These are phyloP conservation scores for Dioscorea zingiberensis DNA, from an alignment of 106 monocot species.

Conservation along the genomic window DNA sequence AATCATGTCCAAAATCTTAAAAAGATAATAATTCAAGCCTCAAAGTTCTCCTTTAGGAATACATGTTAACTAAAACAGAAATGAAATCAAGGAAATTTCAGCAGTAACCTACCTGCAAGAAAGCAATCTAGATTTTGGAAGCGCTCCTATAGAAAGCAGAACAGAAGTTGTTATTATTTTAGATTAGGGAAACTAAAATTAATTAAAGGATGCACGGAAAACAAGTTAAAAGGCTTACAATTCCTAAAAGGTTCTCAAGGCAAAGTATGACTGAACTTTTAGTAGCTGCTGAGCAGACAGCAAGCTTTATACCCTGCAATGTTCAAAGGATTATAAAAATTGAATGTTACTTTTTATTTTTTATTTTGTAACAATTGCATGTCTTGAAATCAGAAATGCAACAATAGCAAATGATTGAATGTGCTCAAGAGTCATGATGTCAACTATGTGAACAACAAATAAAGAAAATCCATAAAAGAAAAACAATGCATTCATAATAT, in stretches of 20 bases:
- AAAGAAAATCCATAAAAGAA: no score
- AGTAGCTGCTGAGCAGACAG: slow-evolving; percentile 98
- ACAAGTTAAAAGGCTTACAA: slow-evolving; percentile 38
- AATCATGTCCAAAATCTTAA: no score
- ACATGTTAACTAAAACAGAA: background rate
- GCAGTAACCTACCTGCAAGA: slow-evolving; percentile 65
- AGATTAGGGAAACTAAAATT: background rate
- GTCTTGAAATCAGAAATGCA: background rate
- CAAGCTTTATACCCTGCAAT: slow-evolving; percentile 74
- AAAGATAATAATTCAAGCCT: no score
- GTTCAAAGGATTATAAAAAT: background rate
- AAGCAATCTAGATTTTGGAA: slow-evolving; percentile 90
- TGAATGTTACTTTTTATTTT: background rate
- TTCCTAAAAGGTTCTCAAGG: slow-evolving; percentile 86
- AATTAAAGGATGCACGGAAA: background rate
- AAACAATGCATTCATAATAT: background rate
- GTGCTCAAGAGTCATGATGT: no score
- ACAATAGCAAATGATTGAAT: no score
- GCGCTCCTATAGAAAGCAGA: slow-evolving; percentile 57
- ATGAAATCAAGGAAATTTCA: background rate
- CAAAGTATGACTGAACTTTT: slow-evolving; percentile 92
- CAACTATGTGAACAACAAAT: no score
- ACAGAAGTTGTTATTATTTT: background rate
- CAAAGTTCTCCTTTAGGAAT: background rate
- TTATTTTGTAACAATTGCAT: background rate